Evolutionary conservation across 2,329 filamentous ascomycete species (phyloP).

Genomic region (Ophiostoma novo-ulmi): DNA sequence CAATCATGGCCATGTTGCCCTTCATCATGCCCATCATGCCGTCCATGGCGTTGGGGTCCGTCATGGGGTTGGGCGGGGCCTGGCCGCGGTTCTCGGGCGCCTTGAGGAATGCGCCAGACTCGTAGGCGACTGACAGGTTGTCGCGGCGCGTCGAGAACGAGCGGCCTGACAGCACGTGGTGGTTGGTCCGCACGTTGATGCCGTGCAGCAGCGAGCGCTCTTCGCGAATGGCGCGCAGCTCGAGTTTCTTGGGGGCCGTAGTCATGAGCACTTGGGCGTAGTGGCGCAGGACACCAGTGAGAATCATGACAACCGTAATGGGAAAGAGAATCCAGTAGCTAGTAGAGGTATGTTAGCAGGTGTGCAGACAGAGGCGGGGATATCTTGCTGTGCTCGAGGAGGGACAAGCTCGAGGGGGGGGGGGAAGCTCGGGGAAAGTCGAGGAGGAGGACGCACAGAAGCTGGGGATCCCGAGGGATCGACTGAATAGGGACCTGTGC

Average conservation of each 20-base stretch:
- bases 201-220: slow-evolving; percentile 79
- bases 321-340: slow-evolving; percentile 99
- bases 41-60: slow-evolving; percentile 94
- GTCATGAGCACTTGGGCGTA: slow-evolving; percentile 92
- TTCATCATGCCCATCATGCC: slow-evolving; percentile 99
- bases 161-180: slow-evolving; percentile 68
- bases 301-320: slow-evolving; percentile 95
- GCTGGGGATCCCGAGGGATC: slow-evolving; percentile 95
- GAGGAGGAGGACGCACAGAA: slow-evolving; percentile 66
- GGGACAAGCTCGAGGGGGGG: not conserved
- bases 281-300: slow-evolving; percentile 93
- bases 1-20: slow-evolving; percentile 99
- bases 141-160: slow-evolving; percentile 78
- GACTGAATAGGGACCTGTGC: slow-evolving; percentile 82
- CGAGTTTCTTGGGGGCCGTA: slow-evolving; percentile 73
- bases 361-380: not conserved
- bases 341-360: slow-evolving; percentile 18
- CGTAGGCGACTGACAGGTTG: slow-evolving; percentile 72
- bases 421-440: not conserved
- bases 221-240: slow-evolving; percentile 72
- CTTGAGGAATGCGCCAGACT: slow-evolving; percentile 82
- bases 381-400: not conserved
- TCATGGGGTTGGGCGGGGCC: slow-evolving; percentile 87
- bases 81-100: slow-evolving; percentile 81
- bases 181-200: slow-evolving; percentile 77